Base-by-base conservation (phyloP, 768 basidiomycete genomes). In the Roridomyces roridus region DNA sequence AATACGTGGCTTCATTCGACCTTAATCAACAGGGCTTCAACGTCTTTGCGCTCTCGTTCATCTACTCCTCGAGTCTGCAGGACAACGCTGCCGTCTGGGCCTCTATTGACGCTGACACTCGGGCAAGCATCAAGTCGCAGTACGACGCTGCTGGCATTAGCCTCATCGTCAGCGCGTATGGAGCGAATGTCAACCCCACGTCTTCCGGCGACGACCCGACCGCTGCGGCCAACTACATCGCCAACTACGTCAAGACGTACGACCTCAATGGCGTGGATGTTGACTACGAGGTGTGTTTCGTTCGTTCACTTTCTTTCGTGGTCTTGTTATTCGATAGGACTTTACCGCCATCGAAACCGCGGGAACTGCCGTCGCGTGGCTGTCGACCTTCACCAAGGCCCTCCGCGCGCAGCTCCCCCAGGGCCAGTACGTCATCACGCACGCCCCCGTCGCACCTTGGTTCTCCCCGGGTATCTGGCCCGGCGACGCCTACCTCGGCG, bases 101-200 rank as follows among this genome's bases (percentile, higher is more conserved):
- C 17, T 11, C 46, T 37, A 28, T 60, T n/a, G 31, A 40, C 50
- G 49, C 59, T 25, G 37, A 31, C 25, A 46, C 42, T 24, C 59
- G 59, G 34, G 42, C 59, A 12, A 78, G 83, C 62, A 83, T 84
- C 18, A 77, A 82, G 59, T 65, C 78, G 1, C 71, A 81, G 49
- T 87, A 86, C 65, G 72, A 74, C 21, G 77, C 79, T 14, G 85
- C 85, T 7, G 86, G 86, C 2, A 80, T 87, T 67, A 82, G 79
- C 52, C 68, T 87, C 21, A 80, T 87, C 57, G 88, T 89, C 9
- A 86, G 86, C 25, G 83, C 79, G 2, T 89, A 87, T 64, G 87
- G 86, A 28, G 73, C 85, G 3, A 75, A 73, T 6, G 82, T 85
- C 64, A 72, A 74, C 18, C 88, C 88, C 4, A 89, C 87, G 8